phyloP scores from a whole-genome alignment of 257 asterid genomes.

The Catharanthus roseus region DNA sequence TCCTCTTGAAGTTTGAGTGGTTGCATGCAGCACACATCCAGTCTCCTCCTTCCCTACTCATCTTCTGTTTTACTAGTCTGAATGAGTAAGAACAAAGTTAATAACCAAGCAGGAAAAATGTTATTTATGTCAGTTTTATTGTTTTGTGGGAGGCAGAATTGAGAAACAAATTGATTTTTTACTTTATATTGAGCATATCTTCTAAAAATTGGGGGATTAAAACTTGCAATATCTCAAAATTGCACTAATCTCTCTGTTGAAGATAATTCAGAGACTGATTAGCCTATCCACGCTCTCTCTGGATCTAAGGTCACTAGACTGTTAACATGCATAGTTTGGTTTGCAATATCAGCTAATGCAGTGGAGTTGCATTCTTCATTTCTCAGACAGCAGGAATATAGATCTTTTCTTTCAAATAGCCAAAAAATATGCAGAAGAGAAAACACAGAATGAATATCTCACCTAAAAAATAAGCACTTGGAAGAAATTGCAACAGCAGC shows the following conservation, averaged over 20 bases:
- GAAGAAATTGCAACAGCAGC: conserved; percentile 2
- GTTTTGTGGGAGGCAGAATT: neutral
- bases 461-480: conserved; percentile 7
- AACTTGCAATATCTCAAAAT: neutral
- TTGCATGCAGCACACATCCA: conserved; percentile 90
- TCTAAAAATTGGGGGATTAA: neutral
- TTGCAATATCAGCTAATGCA: neutral
- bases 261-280: neutral
- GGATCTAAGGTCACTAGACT: neutral
- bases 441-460: conserved; percentile 4
- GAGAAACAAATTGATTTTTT: neutral
- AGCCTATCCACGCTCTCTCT: neutral
- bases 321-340: neutral
- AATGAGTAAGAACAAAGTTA: neutral
- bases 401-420: neutral
- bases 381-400: neutral
- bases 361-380: neutral
- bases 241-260: neutral
- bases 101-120: neutral
- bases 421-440: neutral
- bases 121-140: neutral
- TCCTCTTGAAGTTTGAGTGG: conserved; percentile 62
- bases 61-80: conserved; percentile 21
- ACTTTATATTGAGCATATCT: neutral
- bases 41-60: conserved; percentile 80